These are phyloP conservation scores for Trypanosoma conorhini DNA, from an alignment of 208 protist genomes.

Conservation along the genomic window DNA sequence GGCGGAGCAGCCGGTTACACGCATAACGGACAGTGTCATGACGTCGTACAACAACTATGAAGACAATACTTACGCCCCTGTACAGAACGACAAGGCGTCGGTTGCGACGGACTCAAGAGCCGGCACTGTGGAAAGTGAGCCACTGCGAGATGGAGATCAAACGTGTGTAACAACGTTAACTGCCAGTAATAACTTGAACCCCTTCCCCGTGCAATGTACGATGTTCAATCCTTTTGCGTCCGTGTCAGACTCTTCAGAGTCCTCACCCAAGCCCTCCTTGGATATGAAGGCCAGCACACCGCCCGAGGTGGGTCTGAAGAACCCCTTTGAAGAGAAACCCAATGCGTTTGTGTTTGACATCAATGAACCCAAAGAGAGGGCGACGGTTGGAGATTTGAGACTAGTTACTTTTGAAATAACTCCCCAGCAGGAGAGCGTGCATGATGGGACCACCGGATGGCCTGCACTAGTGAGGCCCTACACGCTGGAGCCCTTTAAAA, in stretches of 20 bases:
- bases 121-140: neutral
- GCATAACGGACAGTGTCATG: constrained; percentile 7
- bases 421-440: neutral
- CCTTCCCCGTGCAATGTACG: neutral
- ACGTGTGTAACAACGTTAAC: neutral
- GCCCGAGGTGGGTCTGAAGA: neutral
- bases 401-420: neutral
- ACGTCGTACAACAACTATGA: constrained; percentile 25
- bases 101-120: neutral
- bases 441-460: neutral
- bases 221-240: neutral
- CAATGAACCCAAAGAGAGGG: neutral
- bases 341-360: neutral
- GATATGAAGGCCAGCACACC: neutral
- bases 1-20: no score
- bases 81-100: neutral
- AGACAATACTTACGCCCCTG: constrained; percentile 5
- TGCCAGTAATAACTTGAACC: neutral
- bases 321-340: neutral
- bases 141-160: neutral
- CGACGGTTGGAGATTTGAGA: neutral
- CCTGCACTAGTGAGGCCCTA: neutral
- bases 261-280: neutral
- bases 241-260: no score
- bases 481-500: neutral